Evolutionary conservation across 352 stramenopile species (phyloP), one percentile per base, ranked within the genome.

Genomic region (Pythium angustatum): DNA sequence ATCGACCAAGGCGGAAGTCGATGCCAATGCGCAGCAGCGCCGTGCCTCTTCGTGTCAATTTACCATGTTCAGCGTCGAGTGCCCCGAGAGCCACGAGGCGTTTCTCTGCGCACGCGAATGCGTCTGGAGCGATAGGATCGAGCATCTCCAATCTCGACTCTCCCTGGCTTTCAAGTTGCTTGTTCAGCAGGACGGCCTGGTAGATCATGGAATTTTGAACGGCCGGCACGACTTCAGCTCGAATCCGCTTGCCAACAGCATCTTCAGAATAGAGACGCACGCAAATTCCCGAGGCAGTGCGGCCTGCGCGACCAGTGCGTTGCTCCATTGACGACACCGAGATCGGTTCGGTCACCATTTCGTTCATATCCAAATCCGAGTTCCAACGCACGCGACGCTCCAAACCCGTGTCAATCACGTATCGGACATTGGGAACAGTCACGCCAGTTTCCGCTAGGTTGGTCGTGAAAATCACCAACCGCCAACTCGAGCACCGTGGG

Each of bases 361-460:
- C 66, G 47, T 69, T 69, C 47, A 72, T 65, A 38, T 64, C 66
- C 8, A 65, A 24, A 9, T 33, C 48, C 2, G 56, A 41, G 41
- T 76, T 73, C 62, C 61, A 76, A 1, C 44, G 54, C 19, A 69
- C 68, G 14, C 58, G 54, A 27, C 68, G 66, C 54, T 73, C 59
- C 3, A 73, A 34, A 19, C 69, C 58, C 3, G 69, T 70, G 30
- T 76, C 69, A 43, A 76, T 73, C 3, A 76, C 69, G 24, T 71
- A 76, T 3, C 66, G 48, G 11, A 76, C 65, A 48, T 73, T 66
- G 5, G 57, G 58, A 21, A 74, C 49, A 5, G 69, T 76, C 3
- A 74, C 58, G 14, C 59, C 64, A 14, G 69, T 74, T 44, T 76
- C 69, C 0, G 69, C 61, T 1, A 76, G 43, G 27, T 76, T 76